Evolutionary conservation across 2,329 filamentous ascomycete genomes (phyloP), one percentile per base, ranked within the genome.

Genomic region (Phialemoniopsis sp.): DNA sequence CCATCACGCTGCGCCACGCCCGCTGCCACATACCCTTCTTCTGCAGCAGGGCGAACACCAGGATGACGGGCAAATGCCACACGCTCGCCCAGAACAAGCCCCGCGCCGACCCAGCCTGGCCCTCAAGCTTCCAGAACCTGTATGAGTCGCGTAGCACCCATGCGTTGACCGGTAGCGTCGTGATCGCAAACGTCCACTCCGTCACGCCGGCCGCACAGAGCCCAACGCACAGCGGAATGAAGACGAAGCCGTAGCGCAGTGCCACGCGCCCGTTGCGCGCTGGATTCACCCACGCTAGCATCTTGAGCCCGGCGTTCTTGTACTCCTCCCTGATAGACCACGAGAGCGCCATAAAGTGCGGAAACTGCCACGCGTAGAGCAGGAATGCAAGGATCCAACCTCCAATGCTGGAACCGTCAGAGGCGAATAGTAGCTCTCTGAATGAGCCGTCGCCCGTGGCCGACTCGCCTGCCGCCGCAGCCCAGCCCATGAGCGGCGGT

Each of bases 401-500:
- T 5, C 93, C 93, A 10, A 81, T 66, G 18, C 60, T 80, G 54
- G 59, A 82, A 58, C 54, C 87, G 49, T 79, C 76, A 12, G 57
- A 53, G 1, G 74, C 83, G 41, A 94, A 78, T 1, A 95, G 69
- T 30, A 95, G 74, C 56, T 93, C 88, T 36, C 76, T 73, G 34
- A 45, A 40, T 82, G 86, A 93, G 21, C 85, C 85, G 48, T 83
- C 80, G 16, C 76, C 78, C 3, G 82, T 87, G 8, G 89, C 89
- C 33, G 83, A 85, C 61, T 96, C 89, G 37, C 89, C 90, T 0
- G 89, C 90, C 1, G 93, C 93, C 0, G 93, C 93, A 13, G 89
- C 87, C 93, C 93, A 98, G 48, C 93, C 93, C 93, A 98, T 98
- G 26, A 98, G 66, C 1, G 93, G 93, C 1, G 93, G 91, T 41